Conservation (phyloP, 305 asterid species). For the Coffea humblotiana region DNA sequence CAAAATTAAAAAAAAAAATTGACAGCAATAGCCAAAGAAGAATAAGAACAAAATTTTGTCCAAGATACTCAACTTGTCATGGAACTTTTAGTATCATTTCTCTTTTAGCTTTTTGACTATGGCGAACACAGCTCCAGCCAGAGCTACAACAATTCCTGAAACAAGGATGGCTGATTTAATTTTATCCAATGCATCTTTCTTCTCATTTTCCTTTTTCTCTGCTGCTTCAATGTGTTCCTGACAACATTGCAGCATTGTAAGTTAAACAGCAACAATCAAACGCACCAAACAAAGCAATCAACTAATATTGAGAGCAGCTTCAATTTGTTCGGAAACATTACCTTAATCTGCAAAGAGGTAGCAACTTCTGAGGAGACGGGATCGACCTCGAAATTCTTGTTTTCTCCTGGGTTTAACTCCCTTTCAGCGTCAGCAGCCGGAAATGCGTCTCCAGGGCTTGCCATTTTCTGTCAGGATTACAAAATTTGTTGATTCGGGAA, state of each 20-base stretch:
- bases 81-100: constrained; percentile 20
- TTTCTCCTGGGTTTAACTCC: constrained; percentile 56
- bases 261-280: background rate
- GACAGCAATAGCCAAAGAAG: background rate
- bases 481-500: background rate
- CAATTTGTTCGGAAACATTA: constrained; percentile 19
- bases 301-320: too few species aligned
- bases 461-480: constrained; percentile 37
- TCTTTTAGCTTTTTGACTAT: constrained; percentile 42
- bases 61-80: background rate
- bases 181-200: constrained; percentile 31
- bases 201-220: constrained; percentile 30
- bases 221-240: constrained; percentile 25
- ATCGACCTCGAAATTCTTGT: constrained; percentile 55
- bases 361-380: constrained; percentile 54
- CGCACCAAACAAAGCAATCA: background rate
- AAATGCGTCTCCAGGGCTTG: constrained; percentile 43
- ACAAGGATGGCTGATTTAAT: constrained; percentile 33
- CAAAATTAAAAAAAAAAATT: background rate
- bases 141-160: constrained; percentile 35
- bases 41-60: background rate
- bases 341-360: constrained; percentile 45
- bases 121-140: constrained; percentile 40
- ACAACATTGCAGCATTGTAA: background rate
- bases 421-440: constrained; percentile 57